Base-by-base conservation (phyloP, 257 asterid genomes). In the Penstemon newberryi region DNA sequence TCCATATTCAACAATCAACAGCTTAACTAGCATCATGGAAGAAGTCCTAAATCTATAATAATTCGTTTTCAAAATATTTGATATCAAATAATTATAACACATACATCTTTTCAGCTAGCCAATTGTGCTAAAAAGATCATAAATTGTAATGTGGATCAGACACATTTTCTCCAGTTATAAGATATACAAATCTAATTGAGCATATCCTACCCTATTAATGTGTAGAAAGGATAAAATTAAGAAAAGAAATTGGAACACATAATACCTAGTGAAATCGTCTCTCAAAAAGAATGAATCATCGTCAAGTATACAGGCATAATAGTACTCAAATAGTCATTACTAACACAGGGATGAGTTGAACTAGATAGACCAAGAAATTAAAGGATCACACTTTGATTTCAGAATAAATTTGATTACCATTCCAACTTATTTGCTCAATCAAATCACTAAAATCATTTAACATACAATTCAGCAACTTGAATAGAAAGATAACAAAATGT, bases 391-490 rank as follows among this genome's bases (percentile, higher is more conserved):
- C 51, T 60, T 15, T 6, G 59, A 19, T 65, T 60, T 58, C 45
- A 75, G 71, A 47, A 44, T n/a, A 63, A 77, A 65, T 38, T 3
- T 45, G 68, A 52, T 6, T 43, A 51, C 43, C 12, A 7, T 60
- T 73, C 50, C 54, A 68, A 33, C 18, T 59, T 66, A 46, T 9
- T 52, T 39, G 45, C 37, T 60, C 54, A 19, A 50, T 56, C 56
- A 81, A 60, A 69, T 54, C 47, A 25, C 13, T 52, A 74, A 54
- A 40, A 63, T 58, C 65, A 67, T 65, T 63, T 13, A 44, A 47
- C n/a, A 47, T 25, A 60, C 37, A 63, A 65, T 63, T 62, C 19
- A 57, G 57, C 55, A 60, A 37, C 56, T 37, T 39, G 36, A 69
- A 57, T 18, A 63, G 64, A 70, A 56, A 47, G 45, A 55, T 18